Conservation (phyloP, 441 rosid genomes). For the Daphne laureola region DNA sequence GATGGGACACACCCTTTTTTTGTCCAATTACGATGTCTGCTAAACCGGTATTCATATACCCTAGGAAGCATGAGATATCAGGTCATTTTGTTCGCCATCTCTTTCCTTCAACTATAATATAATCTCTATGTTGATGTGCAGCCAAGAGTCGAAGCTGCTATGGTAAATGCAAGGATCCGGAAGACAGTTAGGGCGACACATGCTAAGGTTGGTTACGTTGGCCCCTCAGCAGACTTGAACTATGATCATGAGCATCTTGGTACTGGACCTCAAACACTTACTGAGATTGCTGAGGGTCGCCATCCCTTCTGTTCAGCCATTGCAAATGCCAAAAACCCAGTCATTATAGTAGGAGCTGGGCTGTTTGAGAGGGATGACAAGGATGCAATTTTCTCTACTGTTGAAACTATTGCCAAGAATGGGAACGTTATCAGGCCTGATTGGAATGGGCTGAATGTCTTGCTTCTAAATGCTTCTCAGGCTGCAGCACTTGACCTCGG, state of each 20-base stretch:
- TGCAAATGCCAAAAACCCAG: constrained; percentile 74
- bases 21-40: neutral
- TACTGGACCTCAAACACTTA: constrained; percentile 68
- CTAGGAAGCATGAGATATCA: too few species aligned
- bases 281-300: constrained; percentile 66
- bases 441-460: constrained; percentile 85
- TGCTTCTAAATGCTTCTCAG: constrained; percentile 86
- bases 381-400: constrained; percentile 60
- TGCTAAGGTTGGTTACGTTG: constrained; percentile 86
- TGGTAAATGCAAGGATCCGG: constrained; percentile 87
- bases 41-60: neutral
- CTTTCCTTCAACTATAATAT: too few species aligned
- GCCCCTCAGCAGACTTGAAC: constrained; percentile 70
- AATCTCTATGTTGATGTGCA: constrained; percentile 25
- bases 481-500: constrained; percentile 98
- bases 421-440: constrained; percentile 65
- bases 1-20: too few species aligned
- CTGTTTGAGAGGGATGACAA: constrained; percentile 73
- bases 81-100: too few species aligned
- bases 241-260: constrained; percentile 82
- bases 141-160: constrained; percentile 95
- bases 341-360: constrained; percentile 79
- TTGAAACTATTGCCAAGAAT: constrained; percentile 59
- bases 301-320: constrained; percentile 64
- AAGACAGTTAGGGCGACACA: constrained; percentile 73